Conservation (phyloP, 352 stramenopile species). For the Paralagenidium karlingii region DNA sequence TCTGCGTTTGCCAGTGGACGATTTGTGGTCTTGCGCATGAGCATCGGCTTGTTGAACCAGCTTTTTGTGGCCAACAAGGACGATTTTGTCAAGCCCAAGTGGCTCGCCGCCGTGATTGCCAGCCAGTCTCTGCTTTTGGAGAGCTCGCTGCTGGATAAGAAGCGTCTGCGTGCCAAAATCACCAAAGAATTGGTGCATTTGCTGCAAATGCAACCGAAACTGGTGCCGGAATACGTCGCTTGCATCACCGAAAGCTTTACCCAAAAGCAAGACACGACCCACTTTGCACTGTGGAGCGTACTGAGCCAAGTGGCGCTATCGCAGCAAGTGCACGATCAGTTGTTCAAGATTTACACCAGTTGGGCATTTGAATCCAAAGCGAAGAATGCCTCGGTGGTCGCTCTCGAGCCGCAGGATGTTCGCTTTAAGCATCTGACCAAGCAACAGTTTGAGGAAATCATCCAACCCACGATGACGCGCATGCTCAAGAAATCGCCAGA, state of each 20-base stretch:
- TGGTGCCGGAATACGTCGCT: slow-evolving; percentile 26
- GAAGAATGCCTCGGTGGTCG: slow-evolving; percentile 13
- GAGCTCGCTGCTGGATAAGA: slow-evolving; percentile 26
- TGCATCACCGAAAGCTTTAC: slow-evolving; percentile 10
- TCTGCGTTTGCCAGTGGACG: slow-evolving; percentile 40
- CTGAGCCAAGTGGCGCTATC: slow-evolving; percentile 21
- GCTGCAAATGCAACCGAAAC: slow-evolving; percentile 21
- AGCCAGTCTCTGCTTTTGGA: slow-evolving; percentile 45
- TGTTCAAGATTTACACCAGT: slow-evolving; percentile 44
- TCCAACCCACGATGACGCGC: slow-evolving; percentile 54
- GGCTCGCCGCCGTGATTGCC: slow-evolving; percentile 30
- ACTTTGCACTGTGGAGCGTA: slow-evolving; percentile 52
- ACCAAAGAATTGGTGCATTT: slow-evolving; percentile 28
- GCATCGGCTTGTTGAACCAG: slow-evolving; percentile 32
- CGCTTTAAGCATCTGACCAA: slow-evolving; percentile 41
- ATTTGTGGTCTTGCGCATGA: slow-evolving; percentile 40
- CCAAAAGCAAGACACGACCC: slow-evolving; percentile 31
- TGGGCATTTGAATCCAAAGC: slow-evolving; percentile 76
- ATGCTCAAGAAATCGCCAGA: slow-evolving; percentile 79
- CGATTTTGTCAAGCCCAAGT: slow-evolving; percentile 9
- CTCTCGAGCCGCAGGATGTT: slow-evolving; percentile 19
- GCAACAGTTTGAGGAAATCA: slow-evolving; percentile 44
- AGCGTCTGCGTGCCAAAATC: slow-evolving; percentile 25
- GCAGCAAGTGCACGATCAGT: slow-evolving; percentile 16
- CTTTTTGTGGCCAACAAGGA: slow-evolving; percentile 6